These are phyloP conservation scores for Populus tremula DNA, from an alignment of 345 rosid species.

Conservation along the genomic window DNA sequence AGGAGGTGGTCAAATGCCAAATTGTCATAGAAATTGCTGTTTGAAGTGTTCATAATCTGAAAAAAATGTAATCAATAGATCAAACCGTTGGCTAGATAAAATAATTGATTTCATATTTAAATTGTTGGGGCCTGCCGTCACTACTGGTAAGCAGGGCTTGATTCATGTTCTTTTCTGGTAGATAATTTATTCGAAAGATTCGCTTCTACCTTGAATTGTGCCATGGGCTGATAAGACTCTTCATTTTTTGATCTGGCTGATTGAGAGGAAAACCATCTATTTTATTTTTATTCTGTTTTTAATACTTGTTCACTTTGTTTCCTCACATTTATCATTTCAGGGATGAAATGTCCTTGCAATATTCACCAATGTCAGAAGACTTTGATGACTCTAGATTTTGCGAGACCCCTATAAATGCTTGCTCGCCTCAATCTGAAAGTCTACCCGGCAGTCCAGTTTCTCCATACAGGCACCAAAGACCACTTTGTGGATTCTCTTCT, in stretches of 20 bases:
- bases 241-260: not conserved
- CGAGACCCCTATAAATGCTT: constrained; percentile 46
- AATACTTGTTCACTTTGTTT: not conserved
- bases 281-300: not conserved
- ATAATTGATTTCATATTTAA: too few relatives aligned
- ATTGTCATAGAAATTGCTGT: too few relatives aligned
- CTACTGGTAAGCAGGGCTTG: too few relatives aligned
- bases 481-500: constrained; percentile 43
- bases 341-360: constrained; percentile 81
- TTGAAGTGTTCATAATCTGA: too few relatives aligned
- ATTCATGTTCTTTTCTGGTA: not conserved
- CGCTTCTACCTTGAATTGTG: not conserved
- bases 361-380: constrained; percentile 97
- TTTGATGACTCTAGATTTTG: constrained; percentile 66
- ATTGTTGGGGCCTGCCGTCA: too few relatives aligned
- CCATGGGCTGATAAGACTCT: not conserved
- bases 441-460: constrained; percentile 86
- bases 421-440: constrained; percentile 70
- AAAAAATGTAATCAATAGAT: too few relatives aligned
- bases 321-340: constrained; percentile 32
- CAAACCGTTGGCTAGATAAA: too few relatives aligned
- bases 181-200: not conserved
- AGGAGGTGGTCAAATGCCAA: too few relatives aligned
- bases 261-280: not conserved
- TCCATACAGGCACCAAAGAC: constrained; percentile 66